Evolutionary conservation across 2,329 filamentous ascomycete genomes (phyloP), one percentile per base, ranked within the genome.

Genomic region (Pezicula rhizophila): DNA sequence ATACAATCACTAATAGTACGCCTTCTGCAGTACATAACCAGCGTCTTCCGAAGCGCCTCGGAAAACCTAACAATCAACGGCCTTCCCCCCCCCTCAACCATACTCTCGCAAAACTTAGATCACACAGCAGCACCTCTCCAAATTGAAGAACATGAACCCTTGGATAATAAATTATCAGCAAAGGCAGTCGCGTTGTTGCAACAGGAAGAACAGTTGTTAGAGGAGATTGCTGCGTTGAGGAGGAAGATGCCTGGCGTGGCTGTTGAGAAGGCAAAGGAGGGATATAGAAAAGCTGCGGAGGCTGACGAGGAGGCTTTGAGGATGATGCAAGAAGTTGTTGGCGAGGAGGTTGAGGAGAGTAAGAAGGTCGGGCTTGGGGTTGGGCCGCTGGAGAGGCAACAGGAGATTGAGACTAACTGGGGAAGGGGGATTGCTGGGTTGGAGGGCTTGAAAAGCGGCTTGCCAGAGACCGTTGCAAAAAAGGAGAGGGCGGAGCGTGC

Each of bases 11-110:
- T 40, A 40, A 40, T 18, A 23, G 8, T 23, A 38, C 20, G 11
- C 17, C 14, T 18, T 23, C 11, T 14, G 42, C 31, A 84, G 79
- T 85, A 83, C 69, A 82, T 85, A 60, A 67, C 70, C 53, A 72
- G 73, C 43, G 82, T 80, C 11, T 84, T 84, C 65, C 69, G 69
- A 47, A 71, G 80, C 53, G 78, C 80, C 25, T 67, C 74, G 2
- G 74, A 76, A 8, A 83, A 82, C 68, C 73, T 85, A 48, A 72
- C 72, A 52, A 82, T 85, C 61, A 85, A 85, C 68, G 82, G 82
- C 48, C 68, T 54, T 65, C 72, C 55, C 69, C 79, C 41, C 63
- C 71, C 48, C 57, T 3, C 73, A 39, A 50, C 43, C 11, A 33
- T 35, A 23, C n/a, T 20, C 18, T 40, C 17, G 14, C 18, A 31